A percentile compares a stretch with the other conserved stretches of the same genome.
phyloP scores from a whole-genome alignment of 257 asterid genomes.

The Scutellaria baicalensis region DNA sequence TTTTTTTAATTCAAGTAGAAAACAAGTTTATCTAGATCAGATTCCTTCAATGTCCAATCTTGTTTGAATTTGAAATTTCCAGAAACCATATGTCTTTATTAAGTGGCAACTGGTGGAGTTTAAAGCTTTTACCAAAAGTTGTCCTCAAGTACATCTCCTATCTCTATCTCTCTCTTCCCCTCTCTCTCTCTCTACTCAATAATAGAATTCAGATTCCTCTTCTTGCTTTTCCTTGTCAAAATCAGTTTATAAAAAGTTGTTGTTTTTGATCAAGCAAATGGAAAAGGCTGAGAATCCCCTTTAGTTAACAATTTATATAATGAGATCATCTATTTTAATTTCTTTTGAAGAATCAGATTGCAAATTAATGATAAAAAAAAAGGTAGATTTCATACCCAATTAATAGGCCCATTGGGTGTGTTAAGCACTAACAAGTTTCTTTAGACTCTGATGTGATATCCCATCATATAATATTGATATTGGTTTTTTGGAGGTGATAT shows the following conservation, averaged over 20 bases:
- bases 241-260: not conserved
- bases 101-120: constrained; percentile 4
- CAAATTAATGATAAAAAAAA: not conserved
- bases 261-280: not conserved
- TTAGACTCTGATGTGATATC: not conserved
- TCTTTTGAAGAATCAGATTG: not conserved
- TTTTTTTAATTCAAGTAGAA: constrained; percentile 1
- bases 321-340: not conserved
- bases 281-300: not conserved
- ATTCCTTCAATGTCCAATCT: constrained; percentile 28
- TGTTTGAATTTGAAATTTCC: constrained; percentile 1
- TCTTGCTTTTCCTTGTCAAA: constrained; percentile 12
- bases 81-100: constrained; percentile 1
- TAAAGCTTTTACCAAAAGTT: constrained; percentile 11
- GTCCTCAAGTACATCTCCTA: constrained; percentile 26
- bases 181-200: constrained; percentile 8
- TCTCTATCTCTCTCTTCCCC: too few relatives aligned
- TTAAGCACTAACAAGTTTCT: not conserved
- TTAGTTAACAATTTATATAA: not conserved
- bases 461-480: not conserved
- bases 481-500: not conserved
- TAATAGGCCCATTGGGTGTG: not conserved
- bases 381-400: not conserved
- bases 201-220: constrained; percentile 23
- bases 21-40: constrained; percentile 40